These are phyloP conservation scores for Allium fistulosum DNA, from an alignment of 106 monocot species.

Conservation along the genomic window DNA sequence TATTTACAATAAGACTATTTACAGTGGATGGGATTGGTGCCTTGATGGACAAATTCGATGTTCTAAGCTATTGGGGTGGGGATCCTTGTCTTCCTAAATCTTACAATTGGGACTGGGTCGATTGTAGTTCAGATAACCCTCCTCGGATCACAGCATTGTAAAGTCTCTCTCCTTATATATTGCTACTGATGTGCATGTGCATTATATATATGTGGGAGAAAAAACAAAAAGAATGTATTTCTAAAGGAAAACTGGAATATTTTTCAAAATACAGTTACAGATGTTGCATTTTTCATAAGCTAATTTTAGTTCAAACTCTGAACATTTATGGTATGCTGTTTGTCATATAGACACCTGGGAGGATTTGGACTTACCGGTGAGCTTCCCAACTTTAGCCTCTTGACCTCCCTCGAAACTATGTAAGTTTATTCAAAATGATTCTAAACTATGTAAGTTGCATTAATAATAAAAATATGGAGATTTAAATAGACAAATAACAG, in stretches of 20 bases:
- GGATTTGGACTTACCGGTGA: slow-evolving; percentile 19
- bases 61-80: slow-evolving; percentile 16
- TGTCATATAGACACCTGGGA: slow-evolving; percentile 9
- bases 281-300: too few relatives aligned
- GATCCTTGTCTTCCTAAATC: slow-evolving; percentile 24
- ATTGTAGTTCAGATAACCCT: slow-evolving; percentile 3
- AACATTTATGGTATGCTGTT: not conserved
- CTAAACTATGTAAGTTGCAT: not conserved
- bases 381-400: slow-evolving; percentile 20
- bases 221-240: too few relatives aligned
- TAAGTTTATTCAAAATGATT: slow-evolving; percentile 1
- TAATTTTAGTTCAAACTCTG: not conserved
- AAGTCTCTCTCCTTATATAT: not conserved
- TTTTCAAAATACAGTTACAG: too few relatives aligned
- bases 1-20: too few relatives aligned
- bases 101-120: slow-evolving; percentile 34
- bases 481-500: not conserved
- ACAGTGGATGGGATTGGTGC: not conserved
- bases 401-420: slow-evolving; percentile 14
- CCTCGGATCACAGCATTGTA: slow-evolving; percentile 32
- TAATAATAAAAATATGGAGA: not conserved
- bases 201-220: too few relatives aligned
- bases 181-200: not conserved
- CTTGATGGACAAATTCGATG: slow-evolving; percentile 7
- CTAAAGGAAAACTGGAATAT: too few relatives aligned